These are phyloP conservation scores for Trichothecium roseum DNA, from an alignment of 2,329 filamentous ascomycete genomes.

Conservation along the genomic window DNA sequence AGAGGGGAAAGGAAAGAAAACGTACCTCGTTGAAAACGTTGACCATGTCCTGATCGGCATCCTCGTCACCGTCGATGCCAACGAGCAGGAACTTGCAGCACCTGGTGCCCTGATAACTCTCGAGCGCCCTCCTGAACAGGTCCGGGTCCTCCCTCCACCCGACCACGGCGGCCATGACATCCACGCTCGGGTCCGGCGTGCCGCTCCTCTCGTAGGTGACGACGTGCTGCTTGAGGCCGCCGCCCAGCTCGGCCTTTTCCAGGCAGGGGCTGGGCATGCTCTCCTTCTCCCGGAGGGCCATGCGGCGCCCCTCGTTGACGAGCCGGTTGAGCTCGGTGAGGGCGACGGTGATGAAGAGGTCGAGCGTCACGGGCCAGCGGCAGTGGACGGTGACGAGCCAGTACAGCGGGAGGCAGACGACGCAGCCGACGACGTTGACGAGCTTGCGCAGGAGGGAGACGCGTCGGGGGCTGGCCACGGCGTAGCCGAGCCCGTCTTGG, in stretches of 20 bases:
- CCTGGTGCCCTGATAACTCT: conserved; percentile 11
- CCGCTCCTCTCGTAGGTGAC: neutral
- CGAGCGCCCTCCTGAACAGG: conserved; percentile 11
- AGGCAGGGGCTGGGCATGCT: conserved; percentile 1
- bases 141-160: conserved; percentile 14
- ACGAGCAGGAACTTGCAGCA: conserved; percentile 11
- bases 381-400: conserved; percentile 10
- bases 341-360: conserved; percentile 10
- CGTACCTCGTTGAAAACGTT: conserved; percentile 12
- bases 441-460: conserved; percentile 8
- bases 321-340: conserved; percentile 12
- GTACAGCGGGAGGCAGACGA: conserved; percentile 9
- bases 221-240: no score
- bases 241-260: conserved; percentile 8
- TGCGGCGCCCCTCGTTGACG: conserved; percentile 11
- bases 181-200: conserved; percentile 5
- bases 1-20: neutral
- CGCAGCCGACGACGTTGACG: conserved; percentile 10
- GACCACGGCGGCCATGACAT: conserved; percentile 13
- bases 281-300: conserved; percentile 7
- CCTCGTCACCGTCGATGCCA: conserved; percentile 14
- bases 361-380: conserved; percentile 12
- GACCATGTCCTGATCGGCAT: conserved; percentile 12
- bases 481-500: neutral
- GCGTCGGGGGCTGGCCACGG: conserved; percentile 4